Base-by-base conservation (phyloP, 2,329 filamentous ascomycete genomes). In the Simplicillium sp. region DNA sequence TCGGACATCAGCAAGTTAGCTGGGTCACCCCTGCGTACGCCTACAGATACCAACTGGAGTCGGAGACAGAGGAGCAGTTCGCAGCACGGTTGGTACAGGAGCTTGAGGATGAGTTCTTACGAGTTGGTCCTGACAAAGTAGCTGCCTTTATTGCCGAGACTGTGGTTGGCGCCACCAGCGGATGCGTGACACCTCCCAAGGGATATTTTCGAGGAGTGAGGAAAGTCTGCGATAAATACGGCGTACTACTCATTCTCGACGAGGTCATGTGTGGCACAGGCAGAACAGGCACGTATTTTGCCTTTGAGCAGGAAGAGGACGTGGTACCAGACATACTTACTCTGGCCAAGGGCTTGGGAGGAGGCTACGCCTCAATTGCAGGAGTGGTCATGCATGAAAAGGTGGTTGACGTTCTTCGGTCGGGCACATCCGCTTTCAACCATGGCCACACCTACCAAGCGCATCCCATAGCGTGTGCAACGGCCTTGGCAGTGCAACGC, bases 201-300 rank as follows among this genome's bases (percentile, higher is more conserved):
- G 75, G 74, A 0, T 82, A 82, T 40, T 68, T 78, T 46, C 52
- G 62, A n/a, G 71, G 68, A 8, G 62, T 78, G 44, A 64, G 68
- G 39, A 52, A 56, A 0, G 61, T 82, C 0, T 81, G 77, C 52
- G 62, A 72, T 16, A 68, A 67, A 41, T 60, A 80, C 42, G 72
- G 70, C 2, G 69, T 71, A 0, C 62, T 81, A 2, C 60, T 80
- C 5, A 65, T 76, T n/a, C 46, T 76, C 0, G 74, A 77, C 41
- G 71, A 77, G 54, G 71, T 87, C 44, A 87, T 87, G 82, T 81
- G 73, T 38, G 80, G 80, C 9, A 75, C 76, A 58, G 80, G 80
- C 3, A 69, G 80, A 3, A 71, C 68, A 20, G 45, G 44, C 6
- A 43, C 71, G 1, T 79, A 81, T 48, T 64, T 80, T 37, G 70